Evolutionary conservation across 2,329 filamentous ascomycete genomes (phyloP).

Genomic region (Stagonosporopsis cucurbitacearum): DNA sequence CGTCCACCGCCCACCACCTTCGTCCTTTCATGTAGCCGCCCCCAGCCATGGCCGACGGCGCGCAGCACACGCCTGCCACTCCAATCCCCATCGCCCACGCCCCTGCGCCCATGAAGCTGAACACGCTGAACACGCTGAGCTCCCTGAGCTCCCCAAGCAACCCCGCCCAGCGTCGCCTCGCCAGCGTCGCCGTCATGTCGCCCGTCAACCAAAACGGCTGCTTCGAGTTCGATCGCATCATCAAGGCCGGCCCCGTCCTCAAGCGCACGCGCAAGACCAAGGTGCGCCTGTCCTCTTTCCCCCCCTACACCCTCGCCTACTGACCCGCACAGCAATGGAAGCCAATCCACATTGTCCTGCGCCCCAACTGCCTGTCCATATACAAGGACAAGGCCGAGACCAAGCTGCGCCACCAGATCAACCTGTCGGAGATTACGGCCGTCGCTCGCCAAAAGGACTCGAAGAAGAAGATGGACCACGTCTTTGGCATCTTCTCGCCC

Average conservation of each 20-base stretch:
- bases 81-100: conserved; percentile 28
- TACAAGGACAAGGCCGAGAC: conserved; percentile 93
- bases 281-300: conserved; percentile 50
- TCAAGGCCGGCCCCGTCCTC: conserved; percentile 85
- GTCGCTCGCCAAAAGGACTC: conserved; percentile 87
- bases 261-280: conserved; percentile 95
- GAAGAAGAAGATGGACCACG: conserved; percentile 82
- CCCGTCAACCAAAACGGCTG: conserved; percentile 94
- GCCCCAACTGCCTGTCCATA: conserved; percentile 86
- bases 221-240: conserved; percentile 92
- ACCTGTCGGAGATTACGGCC: conserved; percentile 87
- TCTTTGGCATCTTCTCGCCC: conserved; percentile 92
- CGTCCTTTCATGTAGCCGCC: conserved; percentile 16
- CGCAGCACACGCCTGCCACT: conserved; percentile 34
- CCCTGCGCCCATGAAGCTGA: conserved; percentile 17
- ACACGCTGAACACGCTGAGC: conserved; percentile 26
- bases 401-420: conserved; percentile 86
- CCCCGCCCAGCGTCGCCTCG: conserved; percentile 33
- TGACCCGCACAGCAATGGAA: conserved; percentile 77
- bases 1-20: too few relatives aligned
- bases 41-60: conserved; percentile 35
- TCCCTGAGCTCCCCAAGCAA: conserved; percentile 23
- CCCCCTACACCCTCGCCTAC: neutral
- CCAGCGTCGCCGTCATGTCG: conserved; percentile 67
- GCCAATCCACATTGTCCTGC: conserved; percentile 83